Conservation (phyloP, 768 basidiomycete species). For the Macrolepiota dolichaula region DNA sequence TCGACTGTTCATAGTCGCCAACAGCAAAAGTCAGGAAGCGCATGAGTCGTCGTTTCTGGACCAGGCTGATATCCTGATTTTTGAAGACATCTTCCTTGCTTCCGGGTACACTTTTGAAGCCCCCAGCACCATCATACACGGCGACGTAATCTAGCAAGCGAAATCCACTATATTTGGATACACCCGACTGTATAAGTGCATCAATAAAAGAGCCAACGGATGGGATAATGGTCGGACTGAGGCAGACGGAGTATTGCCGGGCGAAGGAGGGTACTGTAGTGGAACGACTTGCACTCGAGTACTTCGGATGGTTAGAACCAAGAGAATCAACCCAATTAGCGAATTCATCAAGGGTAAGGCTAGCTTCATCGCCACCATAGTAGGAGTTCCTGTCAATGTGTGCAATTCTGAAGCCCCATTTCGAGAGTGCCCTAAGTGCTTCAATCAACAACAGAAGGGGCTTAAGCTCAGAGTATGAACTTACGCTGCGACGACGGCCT, state of each 20-base stretch:
- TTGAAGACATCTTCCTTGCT: constrained; percentile 95
- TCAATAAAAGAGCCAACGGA: constrained; percentile 77
- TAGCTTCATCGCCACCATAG: constrained; percentile 84
- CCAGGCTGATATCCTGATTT: constrained; percentile 65
- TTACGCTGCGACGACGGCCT: constrained; percentile 89
- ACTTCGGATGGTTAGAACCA: constrained; percentile 23
- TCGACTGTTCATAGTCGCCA: constrained; percentile 65
- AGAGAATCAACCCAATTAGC: constrained; percentile 57
- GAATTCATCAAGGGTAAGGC: constrained; percentile 79
- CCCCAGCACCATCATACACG: constrained; percentile 47
- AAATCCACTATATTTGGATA: constrained; percentile 89
- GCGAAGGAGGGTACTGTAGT: constrained; percentile 46
- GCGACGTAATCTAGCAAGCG: constrained; percentile 72
- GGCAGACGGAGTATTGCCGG: constrained; percentile 80
- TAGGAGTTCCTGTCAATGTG: constrained; percentile 84
- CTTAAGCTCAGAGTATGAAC: constrained; percentile 23
- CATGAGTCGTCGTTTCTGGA: constrained; percentile 91
- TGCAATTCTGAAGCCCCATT: constrained; percentile 82
- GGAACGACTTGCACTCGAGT: constrained; percentile 43
- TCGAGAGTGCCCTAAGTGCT: constrained; percentile 72
- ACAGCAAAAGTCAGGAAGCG: constrained; percentile 83
- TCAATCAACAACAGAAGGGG: constrained; percentile 1
- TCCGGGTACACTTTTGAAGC: constrained; percentile 69
- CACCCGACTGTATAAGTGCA: constrained; percentile 75
- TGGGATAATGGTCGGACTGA: constrained; percentile 81